Base-by-base conservation (phyloP, 2,329 filamentous ascomycete species). In the Xylariaceae sp. region DNA sequence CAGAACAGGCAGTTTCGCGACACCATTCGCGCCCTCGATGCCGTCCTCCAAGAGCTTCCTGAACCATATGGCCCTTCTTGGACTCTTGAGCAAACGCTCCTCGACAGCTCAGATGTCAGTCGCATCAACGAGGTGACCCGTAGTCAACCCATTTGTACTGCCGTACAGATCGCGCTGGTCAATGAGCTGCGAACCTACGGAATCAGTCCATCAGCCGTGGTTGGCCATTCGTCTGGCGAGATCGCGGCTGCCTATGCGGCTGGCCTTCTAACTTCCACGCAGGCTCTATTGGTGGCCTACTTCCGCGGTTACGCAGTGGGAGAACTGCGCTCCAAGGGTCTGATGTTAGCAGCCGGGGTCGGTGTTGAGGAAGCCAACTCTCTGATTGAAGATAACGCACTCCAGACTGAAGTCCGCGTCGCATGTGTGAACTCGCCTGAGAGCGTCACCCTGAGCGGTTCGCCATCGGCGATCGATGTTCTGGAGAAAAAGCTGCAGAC, bases 161-260 rank as follows among this genome's bases (percentile, higher is more conserved):
- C 67, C 1, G 16, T 71, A 1, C 68, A 71, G 16, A 59, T 71
- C 3, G 61, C 24, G 0, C 37, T 71, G 2, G 53, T 69, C 0
- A 14, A 65, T 0, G 9, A 68, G 0, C 37, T 70, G 0, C 9
- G 14, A 0, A 33, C 6, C 1, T 70, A 62, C 61, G 45, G 39
- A 0, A 36, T 69, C 2, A 23, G 0, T 1, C 62, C 67, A 1
- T 5, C 37, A 0, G 43, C 57, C 0, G 53, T 63, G 0, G 19
- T 67, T 1, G 66, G 68, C 1, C 68, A 76, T 41, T 75, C 73
- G 0, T 71, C 68, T 0, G 73, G 73, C 2, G 74, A 75, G 54
- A 74, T 80, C 28, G 76, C 75, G 0, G 78, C 78, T 0, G 76
- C 78, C 0, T 80, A 77, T 46, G 71, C 72, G 2, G 71, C 73